Conservation (phyloP, 108 stramenopile species). For the Cyclotella sp. region DNA sequence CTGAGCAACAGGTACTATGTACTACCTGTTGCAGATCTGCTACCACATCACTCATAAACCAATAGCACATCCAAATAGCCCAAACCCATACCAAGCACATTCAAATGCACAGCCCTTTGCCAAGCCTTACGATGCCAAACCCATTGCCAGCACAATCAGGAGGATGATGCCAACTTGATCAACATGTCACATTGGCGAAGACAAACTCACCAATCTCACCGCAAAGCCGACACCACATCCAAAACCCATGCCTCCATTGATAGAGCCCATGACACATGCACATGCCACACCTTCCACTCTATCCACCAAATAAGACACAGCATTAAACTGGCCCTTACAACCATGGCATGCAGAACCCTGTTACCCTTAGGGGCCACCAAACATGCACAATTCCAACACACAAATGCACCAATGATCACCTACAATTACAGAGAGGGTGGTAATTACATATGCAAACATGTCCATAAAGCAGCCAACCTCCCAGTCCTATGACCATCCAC, state of each 20-base stretch:
- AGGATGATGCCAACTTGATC: not conserved
- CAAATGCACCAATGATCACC: not conserved
- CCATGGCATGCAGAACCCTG: not conserved
- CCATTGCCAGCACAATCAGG: no score
- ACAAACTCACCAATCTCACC: not conserved
- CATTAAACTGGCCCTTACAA: not conserved
- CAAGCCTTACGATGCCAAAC: no score
- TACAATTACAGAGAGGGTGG: not conserved
- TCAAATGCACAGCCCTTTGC: not conserved
- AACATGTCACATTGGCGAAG: not conserved
- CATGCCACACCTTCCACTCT: not conserved
- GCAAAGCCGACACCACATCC: not conserved
- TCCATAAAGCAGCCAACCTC: not conserved
- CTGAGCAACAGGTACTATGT: not conserved
- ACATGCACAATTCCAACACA: no score
- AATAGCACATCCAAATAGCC: no score
- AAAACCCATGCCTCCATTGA: not conserved
- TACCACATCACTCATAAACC: not conserved
- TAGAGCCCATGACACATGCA: no score
- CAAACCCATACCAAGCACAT: not conserved
- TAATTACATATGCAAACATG: not conserved
- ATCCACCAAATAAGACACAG: not conserved
- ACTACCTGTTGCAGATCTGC: not conserved
- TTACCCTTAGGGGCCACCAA: no score
- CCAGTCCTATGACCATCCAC: not conserved